These are phyloP conservation scores for Sporisorium iseilematis-ciliati DNA, from an alignment of 1,284 basidiomycete genomes.

Conservation along the genomic window DNA sequence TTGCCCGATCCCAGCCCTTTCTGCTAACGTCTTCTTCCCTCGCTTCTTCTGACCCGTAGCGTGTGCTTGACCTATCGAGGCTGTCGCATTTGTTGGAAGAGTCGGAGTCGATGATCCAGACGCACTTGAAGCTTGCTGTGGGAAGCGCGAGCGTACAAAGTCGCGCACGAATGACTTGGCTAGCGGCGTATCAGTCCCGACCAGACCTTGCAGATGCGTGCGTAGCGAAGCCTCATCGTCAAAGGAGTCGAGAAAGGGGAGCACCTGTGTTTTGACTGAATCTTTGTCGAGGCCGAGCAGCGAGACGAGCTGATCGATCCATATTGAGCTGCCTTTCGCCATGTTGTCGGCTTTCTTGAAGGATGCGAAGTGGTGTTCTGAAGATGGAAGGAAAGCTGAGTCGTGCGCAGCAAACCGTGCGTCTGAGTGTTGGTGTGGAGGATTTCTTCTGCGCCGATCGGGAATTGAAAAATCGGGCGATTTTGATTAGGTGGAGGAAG, in stretches of 20 bases:
- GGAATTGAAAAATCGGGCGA: slow-evolving; percentile 5
- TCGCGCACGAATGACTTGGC: slow-evolving; percentile 40
- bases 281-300: slow-evolving; percentile 49
- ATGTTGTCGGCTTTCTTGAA: slow-evolving; percentile 10
- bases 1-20: slow-evolving; percentile 39
- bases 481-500: slow-evolving; percentile 15
- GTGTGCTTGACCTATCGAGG: not conserved
- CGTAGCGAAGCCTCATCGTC: slow-evolving; percentile 31
- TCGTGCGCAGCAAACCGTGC: not conserved
- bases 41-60: slow-evolving; percentile 17
- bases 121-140: slow-evolving; percentile 4
- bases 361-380: not conserved
- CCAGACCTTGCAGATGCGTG: slow-evolving; percentile 42
- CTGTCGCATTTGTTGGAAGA: not conserved
- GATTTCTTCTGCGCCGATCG: not conserved
- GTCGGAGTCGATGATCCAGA: slow-evolving; percentile 20
- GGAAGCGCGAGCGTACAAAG: slow-evolving; percentile 41
- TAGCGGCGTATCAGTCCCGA: slow-evolving; percentile 36
- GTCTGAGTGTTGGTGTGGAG: slow-evolving; percentile 18
- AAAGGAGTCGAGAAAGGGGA: slow-evolving; percentile 53
- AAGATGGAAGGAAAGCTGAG: slow-evolving; percentile 5
- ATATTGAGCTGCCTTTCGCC: slow-evolving; percentile 30
- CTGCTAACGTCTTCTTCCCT: slow-evolving; percentile 39
- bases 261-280: slow-evolving; percentile 41
- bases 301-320: slow-evolving; percentile 48